Evolutionary conservation across 345 rosid species (phyloP).

Genomic region (Populus simonii): DNA sequence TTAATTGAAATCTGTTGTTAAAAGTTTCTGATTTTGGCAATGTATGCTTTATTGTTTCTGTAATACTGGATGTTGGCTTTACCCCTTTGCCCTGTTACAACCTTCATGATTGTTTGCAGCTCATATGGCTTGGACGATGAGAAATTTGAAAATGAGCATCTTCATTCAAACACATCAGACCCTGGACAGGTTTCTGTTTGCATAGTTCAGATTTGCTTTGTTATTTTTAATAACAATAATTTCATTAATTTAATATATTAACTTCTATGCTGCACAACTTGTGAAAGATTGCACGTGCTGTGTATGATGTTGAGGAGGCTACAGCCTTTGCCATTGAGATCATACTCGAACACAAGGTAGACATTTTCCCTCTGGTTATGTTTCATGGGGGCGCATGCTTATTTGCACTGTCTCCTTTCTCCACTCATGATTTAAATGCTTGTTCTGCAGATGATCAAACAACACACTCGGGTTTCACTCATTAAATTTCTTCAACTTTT

Average conservation of each 20-base stretch:
- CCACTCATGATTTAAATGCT: background rate
- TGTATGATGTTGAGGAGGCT: slow-evolving; percentile 91
- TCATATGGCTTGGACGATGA: slow-evolving; percentile 78
- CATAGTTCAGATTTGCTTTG: slow-evolving; percentile 19
- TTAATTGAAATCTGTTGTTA: background rate
- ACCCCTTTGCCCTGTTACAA: background rate
- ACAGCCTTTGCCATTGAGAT: slow-evolving; percentile 76
- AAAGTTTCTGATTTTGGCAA: background rate
- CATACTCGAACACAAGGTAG: slow-evolving; percentile 71
- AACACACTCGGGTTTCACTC: slow-evolving; percentile 68
- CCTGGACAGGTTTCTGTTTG: slow-evolving; percentile 61
- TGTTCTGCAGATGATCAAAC: slow-evolving; percentile 68
- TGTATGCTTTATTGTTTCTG: background rate
- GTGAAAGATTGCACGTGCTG: slow-evolving; percentile 75
- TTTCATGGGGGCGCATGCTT: background rate
- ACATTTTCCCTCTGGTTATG: background rate
- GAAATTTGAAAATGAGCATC: slow-evolving; percentile 71
- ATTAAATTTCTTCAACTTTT: slow-evolving; percentile 81
- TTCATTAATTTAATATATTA: slow-evolving; percentile 10
- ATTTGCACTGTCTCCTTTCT: background rate
- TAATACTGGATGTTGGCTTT: background rate
- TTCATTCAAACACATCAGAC: slow-evolving; percentile 65
- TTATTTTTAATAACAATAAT: background rate
- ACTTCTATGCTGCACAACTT: slow-evolving; percentile 17
- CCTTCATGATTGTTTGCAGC: slow-evolving; percentile 35